Evolutionary conservation across 2,329 filamentous ascomycete species (phyloP).

Genomic region (Fusarium begoniae): DNA sequence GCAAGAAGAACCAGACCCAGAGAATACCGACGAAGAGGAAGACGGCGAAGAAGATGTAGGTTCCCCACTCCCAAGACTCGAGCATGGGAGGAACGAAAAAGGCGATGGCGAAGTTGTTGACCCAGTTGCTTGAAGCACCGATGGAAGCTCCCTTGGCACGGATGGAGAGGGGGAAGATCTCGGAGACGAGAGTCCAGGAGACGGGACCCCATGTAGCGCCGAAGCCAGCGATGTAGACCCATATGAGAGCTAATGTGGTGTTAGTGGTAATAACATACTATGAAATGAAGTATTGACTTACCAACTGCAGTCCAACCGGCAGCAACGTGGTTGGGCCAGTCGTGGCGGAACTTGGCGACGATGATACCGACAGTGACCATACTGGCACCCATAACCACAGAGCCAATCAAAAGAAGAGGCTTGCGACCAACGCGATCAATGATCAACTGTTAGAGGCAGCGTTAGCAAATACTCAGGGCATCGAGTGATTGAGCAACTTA

Average conservation of each 20-base stretch:
- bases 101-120: slow-evolving; percentile 58
- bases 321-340: slow-evolving; percentile 44
- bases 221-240: slow-evolving; percentile 62
- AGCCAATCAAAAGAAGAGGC: slow-evolving; percentile 50
- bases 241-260: slow-evolving; percentile 37
- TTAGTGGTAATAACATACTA: background rate
- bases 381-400: slow-evolving; percentile 48
- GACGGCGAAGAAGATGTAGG: slow-evolving; percentile 66
- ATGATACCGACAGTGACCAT: slow-evolving; percentile 33
- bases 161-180: slow-evolving; percentile 57
- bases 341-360: slow-evolving; percentile 31
- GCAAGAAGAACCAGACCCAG: slow-evolving; percentile 61
- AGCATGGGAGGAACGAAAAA: slow-evolving; percentile 56
- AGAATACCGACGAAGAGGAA: slow-evolving; percentile 57
- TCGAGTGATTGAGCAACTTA: background rate
- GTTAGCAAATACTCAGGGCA: background rate
- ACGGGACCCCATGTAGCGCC: slow-evolving; percentile 57
- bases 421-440: slow-evolving; percentile 55
- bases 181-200: slow-evolving; percentile 58
- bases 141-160: slow-evolving; percentile 56
- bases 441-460: slow-evolving; percentile 23
- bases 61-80: slow-evolving; percentile 54
- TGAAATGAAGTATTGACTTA: background rate
- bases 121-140: slow-evolving; percentile 55
- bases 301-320: slow-evolving; percentile 52